Percentiles rank a stretch among this genome's conserved stretches.
Conservation (phyloP, 163 green algal genomes). For the Scenedesmus sp. region DNA sequence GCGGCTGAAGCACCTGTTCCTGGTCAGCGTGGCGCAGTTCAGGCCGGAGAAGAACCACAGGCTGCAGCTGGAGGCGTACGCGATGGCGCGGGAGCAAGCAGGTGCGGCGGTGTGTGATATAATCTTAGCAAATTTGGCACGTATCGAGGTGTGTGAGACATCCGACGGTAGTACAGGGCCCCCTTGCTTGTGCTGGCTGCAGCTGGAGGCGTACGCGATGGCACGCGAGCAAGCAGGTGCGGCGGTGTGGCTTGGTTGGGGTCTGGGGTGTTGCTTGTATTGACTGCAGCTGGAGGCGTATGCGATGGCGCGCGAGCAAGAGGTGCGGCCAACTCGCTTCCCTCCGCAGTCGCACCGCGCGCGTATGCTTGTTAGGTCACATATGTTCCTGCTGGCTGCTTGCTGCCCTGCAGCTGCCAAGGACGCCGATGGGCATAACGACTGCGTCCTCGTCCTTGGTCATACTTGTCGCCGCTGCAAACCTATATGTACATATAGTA, state of each 20-base stretch:
- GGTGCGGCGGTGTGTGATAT: neutral
- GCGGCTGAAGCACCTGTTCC: constrained; percentile 80
- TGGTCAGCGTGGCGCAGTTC: constrained; percentile 97
- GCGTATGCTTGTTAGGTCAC: no score
- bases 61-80: constrained; percentile 86
- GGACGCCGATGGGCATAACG: neutral
- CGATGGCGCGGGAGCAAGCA: constrained; percentile 22
- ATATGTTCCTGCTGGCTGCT: neutral
- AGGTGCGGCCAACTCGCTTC: neutral
- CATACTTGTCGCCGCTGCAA: neutral
- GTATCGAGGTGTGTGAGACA: neutral
- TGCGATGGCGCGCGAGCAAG: neutral
- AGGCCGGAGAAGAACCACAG: constrained; percentile 96
- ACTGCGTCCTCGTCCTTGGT: neutral
- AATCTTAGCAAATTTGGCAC: neutral
- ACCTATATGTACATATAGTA: no score
- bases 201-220: constrained; percentile 76
- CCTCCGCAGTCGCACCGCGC: neutral
- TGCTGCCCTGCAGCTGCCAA: neutral
- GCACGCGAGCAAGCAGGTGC: neutral
- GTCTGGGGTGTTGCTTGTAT: neutral
- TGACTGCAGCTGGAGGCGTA: constrained; percentile 78
- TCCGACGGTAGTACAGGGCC: no score
- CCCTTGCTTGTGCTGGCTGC: constrained; percentile 27
- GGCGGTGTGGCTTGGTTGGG: neutral